Evolutionary conservation across 2,329 filamentous ascomycete species (phyloP).

Genomic region (Zymoseptoria tritici): DNA sequence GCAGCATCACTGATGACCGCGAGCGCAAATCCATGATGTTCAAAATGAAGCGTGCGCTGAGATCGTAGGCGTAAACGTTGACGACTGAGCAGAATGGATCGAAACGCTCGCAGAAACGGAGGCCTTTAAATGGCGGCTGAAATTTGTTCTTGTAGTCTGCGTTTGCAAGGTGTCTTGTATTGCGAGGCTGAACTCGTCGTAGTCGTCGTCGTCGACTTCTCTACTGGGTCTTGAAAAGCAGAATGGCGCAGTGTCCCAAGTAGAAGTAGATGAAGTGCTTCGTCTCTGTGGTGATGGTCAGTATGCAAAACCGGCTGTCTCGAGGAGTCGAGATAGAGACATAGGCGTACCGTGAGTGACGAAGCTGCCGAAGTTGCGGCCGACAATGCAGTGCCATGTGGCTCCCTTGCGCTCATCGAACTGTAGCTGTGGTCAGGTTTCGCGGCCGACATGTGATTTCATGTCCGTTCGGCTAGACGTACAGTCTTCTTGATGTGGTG

Average conservation of each 20-base stretch:
- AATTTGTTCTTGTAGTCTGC: not conserved
- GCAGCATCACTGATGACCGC: not conserved
- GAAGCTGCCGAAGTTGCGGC: conserved; percentile 97
- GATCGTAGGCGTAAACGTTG: not conserved
- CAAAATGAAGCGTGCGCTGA: not conserved
- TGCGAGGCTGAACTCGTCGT: not conserved
- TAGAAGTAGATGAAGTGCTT: conserved; percentile 99
- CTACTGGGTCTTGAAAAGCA: conserved; percentile 98
- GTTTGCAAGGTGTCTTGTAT: not conserved
- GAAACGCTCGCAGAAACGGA: not conserved
- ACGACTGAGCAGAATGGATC: not conserved
- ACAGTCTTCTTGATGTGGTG: conserved; percentile 94
- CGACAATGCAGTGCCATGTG: conserved; percentile 99
- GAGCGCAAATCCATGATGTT: not conserved
- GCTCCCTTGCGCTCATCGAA: conserved; percentile 96
- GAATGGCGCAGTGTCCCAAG: conserved; percentile 93
- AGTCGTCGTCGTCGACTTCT: not conserved
- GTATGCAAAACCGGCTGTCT: not conserved
- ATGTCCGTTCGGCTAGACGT: conserved; percentile 12
- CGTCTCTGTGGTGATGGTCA: conserved; percentile 58
- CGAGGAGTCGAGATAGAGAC: not conserved
- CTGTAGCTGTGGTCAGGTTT: conserved; percentile 42
- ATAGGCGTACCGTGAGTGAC: conserved; percentile 77
- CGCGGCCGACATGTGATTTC: not conserved
- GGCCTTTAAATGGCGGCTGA: not conserved